Conservation (phyloP, 2,329 filamentous ascomycete species). For the Colletotrichum magnum region DNA sequence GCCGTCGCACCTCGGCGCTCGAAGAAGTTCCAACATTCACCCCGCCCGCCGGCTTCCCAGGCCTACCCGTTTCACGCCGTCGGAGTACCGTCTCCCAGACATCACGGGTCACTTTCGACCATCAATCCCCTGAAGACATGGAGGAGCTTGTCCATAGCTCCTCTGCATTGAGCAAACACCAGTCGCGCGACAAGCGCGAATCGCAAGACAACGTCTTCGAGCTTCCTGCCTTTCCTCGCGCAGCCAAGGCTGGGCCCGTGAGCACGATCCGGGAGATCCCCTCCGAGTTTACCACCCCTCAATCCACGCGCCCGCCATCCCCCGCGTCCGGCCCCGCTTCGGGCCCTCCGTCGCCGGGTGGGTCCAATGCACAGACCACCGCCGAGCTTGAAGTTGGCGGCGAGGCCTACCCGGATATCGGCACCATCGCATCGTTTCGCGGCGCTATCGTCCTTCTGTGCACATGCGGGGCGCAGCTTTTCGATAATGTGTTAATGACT, state of each 20-base stretch:
- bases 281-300: conserved; percentile 28
- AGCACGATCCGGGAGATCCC: conserved; percentile 34
- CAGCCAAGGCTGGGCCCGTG: conserved; percentile 28
- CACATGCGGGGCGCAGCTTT: conserved; percentile 28
- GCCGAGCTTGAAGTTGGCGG: conserved; percentile 25
- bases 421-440: conserved; percentile 28
- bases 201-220: conserved; percentile 33
- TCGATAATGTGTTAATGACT: conserved; percentile 35
- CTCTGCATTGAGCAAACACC: conserved; percentile 22
- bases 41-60: conserved; percentile 23
- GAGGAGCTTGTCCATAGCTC: conserved; percentile 27
- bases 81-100: conserved; percentile 30
- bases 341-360: conserved; percentile 19
- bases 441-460: conserved; percentile 25
- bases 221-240: conserved; percentile 24
- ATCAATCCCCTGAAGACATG: conserved; percentile 21
- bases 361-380: not conserved
- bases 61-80: conserved; percentile 23
- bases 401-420: conserved; percentile 31
- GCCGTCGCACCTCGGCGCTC: conserved; percentile 26
- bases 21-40: conserved; percentile 30
- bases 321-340: conserved; percentile 18
- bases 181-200: conserved; percentile 26
- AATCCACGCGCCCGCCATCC: conserved; percentile 32
- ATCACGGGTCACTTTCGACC: conserved; percentile 21